Evolutionary conservation across 306 rosid genomes (phyloP), one percentile per base, ranked within the genome.

Genomic region (Lathyrus aphaca): DNA sequence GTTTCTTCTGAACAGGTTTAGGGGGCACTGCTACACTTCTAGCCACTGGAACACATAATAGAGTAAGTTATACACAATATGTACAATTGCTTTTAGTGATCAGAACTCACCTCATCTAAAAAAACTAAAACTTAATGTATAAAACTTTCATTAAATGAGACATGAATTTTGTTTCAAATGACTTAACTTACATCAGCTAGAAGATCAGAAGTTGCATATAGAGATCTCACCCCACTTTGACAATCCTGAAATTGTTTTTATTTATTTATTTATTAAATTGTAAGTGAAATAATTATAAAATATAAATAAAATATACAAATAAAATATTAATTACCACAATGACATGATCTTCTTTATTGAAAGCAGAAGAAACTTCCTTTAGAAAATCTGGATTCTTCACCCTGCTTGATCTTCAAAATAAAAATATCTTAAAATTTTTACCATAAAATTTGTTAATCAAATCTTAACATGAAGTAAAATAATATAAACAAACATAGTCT

Each of bases 191-290:
- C 98, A 51, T 81, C 74, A 43, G 75, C 77, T 1, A 60, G 72
- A 79, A 94, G 87, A 56, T 87, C 97, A 49, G 81, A 18, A 38
- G 87, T 39, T 66, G 98, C 98, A 62, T 30, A 61, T 15, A 85
- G 63, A 61, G 98, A 94, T 81, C 97, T 80, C 29, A 81, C 81
- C 51, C 98, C 98, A 68, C 83, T 80, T 75, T 84, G 83, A 45
- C 98, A 94, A 72, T 96, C 97, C 98, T 94, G 46, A 17, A 48
- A 29, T 4, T 29, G 6, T 29, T 29, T 29, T 17, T 14, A 0
- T 13, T 13, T 3, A 8, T 14, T n/a, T 29, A 21, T 39, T 4
- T 29, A 29, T 5, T 29, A 29, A 23, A 11, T 38, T 49, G 17
- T 21, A 56, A 56, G 10, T 10, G 8, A 3, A 13, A 60, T 5